Base-by-base conservation (phyloP, 2,329 filamentous ascomycete species). In the Polychaeton citri region DNA sequence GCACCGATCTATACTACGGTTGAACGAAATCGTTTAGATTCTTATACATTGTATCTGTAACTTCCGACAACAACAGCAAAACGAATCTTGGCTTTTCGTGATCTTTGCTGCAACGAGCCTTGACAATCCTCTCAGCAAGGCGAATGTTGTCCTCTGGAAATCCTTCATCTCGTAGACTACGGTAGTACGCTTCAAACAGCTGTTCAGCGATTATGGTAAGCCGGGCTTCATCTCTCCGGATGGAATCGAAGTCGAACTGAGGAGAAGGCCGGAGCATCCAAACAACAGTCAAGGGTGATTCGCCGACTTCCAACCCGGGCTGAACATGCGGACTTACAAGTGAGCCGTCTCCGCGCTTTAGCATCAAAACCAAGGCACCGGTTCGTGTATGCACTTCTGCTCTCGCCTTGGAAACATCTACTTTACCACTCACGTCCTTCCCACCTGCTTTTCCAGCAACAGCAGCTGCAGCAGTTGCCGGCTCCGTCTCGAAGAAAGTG, bases 401-500 rank as follows among this genome's bases (percentile, higher is more conserved):
- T 12, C 45, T 26, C 15, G 42, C 36, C 2, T 34, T 35, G 12
- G 42, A 28, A 15, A 10, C 24, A 28, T 28, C 3, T 5, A 15
- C 4, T 7, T 28, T 15, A 12, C 24, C 24, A 10, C 12, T 15
- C 15, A 12, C 24, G 24, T 7, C 15, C 15, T 10, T 5, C 15
- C 15, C 39, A 18, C 15, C 26, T n/a, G 30, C 33, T 15, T 32
- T 34, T 8, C 36, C 35, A 13, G 34, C 34, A 4, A 30, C 34
- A 19, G 35, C 32, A 12, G 35, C 18, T 17, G 38, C 34, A 21
- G 37, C 31, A 10, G 38, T 32, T 1, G 38, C 26, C 5, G 43
- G 45, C 17, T 43, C 38, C 6, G 43, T 48, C 37, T 49, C 46
- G 35, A 41, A 48, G n/a, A 48, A 30, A 3, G 46, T 49, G 28